Percentiles rank a stretch among this genome's conserved stretches.
These are phyloP conservation scores for Gonapodya prolifera DNA, from an alignment of 192 early-diverging fungal genomes.

Conservation along the genomic window DNA sequence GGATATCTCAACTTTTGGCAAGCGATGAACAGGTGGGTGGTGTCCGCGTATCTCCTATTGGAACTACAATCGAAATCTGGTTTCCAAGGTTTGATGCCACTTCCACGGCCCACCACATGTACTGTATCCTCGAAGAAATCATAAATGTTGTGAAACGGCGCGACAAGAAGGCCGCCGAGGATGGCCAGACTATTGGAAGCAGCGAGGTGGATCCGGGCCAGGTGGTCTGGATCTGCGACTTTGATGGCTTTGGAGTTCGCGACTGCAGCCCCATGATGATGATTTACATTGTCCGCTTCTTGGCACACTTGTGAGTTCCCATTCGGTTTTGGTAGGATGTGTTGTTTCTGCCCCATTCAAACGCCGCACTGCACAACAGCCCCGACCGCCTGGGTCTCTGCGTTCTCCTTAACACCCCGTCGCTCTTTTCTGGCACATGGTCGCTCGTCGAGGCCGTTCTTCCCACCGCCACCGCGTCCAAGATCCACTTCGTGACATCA, in stretches of 20 bases:
- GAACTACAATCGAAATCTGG: background rate
- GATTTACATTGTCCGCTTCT: background rate
- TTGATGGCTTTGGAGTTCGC: background rate
- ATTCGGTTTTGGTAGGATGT: background rate
- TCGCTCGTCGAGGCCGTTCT: background rate
- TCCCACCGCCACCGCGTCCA: background rate
- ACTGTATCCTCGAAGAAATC: background rate
- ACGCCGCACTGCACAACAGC: background rate
- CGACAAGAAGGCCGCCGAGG: background rate
- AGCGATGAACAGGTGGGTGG: background rate
- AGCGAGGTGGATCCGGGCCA: background rate
- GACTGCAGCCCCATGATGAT: background rate
- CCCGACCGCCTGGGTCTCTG: background rate
- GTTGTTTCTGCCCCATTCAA: too few relatives aligned
- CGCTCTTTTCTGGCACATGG: background rate
- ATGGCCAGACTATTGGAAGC: background rate
- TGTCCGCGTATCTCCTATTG: background rate
- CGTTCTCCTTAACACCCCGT: background rate
- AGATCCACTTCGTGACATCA: background rate
- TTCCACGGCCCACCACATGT: background rate
- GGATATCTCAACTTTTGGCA: background rate
- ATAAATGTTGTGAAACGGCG: background rate
- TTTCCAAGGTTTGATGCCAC: background rate
- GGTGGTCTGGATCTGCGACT: background rate
- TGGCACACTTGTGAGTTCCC: background rate